Evolutionary conservation across 2,329 filamentous ascomycete genomes (phyloP).

Genomic region (Pyrenophora tritici-repentis): DNA sequence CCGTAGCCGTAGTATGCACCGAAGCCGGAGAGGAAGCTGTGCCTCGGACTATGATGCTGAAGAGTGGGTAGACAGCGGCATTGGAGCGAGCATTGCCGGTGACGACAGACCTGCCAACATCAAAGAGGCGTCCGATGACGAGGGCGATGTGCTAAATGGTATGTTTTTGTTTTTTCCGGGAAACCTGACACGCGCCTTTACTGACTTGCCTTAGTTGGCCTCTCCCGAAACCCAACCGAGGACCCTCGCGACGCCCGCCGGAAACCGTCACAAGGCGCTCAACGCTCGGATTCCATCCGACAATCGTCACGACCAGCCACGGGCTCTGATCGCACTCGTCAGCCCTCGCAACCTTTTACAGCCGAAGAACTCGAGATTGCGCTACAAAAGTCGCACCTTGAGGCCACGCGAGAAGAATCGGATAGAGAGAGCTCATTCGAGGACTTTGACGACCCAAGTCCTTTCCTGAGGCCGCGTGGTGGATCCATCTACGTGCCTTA

Average conservation of each 20-base stretch:
- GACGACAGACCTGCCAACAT: conserved; percentile 42
- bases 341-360: conserved; percentile 48
- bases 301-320: conserved; percentile 32
- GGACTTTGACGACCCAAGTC: conserved; percentile 27
- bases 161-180: conserved; percentile 20
- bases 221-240: conserved; percentile 42
- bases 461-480: conserved; percentile 29
- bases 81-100: conserved; percentile 41
- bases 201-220: conserved; percentile 38
- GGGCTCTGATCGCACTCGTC: conserved; percentile 33
- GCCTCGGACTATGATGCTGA: conserved; percentile 47
- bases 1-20: conserved; percentile 35
- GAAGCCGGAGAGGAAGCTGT: conserved; percentile 45
- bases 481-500: conserved; percentile 35
- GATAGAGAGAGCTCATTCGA: conserved; percentile 27
- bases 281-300: conserved; percentile 35
- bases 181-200: conserved; percentile 6
- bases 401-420: conserved; percentile 36
- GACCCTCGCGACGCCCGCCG: conserved; percentile 36
- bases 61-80: conserved; percentile 43
- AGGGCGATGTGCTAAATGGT: conserved; percentile 54
- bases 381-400: conserved; percentile 48
- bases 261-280: conserved; percentile 32
- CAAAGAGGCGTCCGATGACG: conserved; percentile 53
- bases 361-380: conserved; percentile 53